A percentile compares a stretch with the other conserved stretches of the same genome.
These are phyloP conservation scores for Calonectria honghensis DNA, from an alignment of 2,329 filamentous ascomycete genomes.

Conservation along the genomic window DNA sequence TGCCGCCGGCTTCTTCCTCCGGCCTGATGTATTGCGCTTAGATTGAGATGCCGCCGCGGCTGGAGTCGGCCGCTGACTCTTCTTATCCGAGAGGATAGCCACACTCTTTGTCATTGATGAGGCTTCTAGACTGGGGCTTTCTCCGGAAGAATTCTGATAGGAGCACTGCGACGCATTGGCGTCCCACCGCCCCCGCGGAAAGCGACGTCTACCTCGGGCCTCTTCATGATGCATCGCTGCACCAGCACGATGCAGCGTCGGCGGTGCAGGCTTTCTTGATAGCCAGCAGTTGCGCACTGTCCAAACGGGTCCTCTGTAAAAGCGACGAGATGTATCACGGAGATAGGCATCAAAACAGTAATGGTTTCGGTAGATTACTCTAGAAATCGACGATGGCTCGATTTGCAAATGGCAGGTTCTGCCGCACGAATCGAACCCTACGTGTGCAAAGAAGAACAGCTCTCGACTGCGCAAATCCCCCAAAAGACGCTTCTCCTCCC, in stretches of 20 bases:
- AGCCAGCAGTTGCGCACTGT: slow-evolving; percentile 44
- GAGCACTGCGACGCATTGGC: slow-evolving; percentile 40
- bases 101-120: slow-evolving; percentile 31
- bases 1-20: background rate
- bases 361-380: slow-evolving; percentile 15
- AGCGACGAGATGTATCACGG: slow-evolving; percentile 37
- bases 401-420: slow-evolving; percentile 30
- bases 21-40: background rate
- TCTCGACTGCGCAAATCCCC: background rate
- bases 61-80: background rate
- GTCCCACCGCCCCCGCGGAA: slow-evolving; percentile 44
- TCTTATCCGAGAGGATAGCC: background rate
- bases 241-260: slow-evolving; percentile 48
- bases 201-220: slow-evolving; percentile 43
- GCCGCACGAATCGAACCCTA: slow-evolving; percentile 13
- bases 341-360: background rate
- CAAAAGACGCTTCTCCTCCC: background rate
- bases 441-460: background rate
- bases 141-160: slow-evolving; percentile 3
- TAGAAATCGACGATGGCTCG: background rate
- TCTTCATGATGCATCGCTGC: slow-evolving; percentile 54
- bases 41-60: background rate
- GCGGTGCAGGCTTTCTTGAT: slow-evolving; percentile 46
- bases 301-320: slow-evolving; percentile 36
- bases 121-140: slow-evolving; percentile 6